phyloP scores from a whole-genome alignment of 345 rosid species.

The Eucalyptus curtisii region DNA sequence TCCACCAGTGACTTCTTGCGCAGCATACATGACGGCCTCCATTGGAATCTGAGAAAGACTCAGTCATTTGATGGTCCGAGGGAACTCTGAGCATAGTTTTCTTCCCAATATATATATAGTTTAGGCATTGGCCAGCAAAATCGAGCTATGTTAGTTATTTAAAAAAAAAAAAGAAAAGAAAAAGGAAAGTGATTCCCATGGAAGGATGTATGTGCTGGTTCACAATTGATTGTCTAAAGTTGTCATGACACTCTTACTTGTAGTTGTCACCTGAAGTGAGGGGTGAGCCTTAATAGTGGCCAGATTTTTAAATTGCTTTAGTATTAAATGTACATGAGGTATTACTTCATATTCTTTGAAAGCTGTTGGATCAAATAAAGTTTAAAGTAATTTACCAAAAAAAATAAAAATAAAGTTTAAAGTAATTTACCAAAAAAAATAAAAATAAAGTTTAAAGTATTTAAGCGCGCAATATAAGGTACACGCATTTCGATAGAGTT shows the following conservation, averaged over 20 bases:
- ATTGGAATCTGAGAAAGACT: conserved; percentile 85
- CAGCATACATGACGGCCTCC: conserved; percentile 95
- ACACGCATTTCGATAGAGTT: neutral
- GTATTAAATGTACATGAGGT: neutral
- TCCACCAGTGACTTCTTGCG: conserved; percentile 80
- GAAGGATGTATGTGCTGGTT: neutral
- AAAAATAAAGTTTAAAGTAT: neutral
- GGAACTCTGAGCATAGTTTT: neutral
- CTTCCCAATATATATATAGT: neutral
- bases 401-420: too few species aligned
- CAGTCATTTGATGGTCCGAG: conserved; percentile 81
- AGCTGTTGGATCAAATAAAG: neutral
- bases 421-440: too few species aligned
- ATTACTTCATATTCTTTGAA: neutral
- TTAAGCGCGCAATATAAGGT: neutral
- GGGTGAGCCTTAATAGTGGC: neutral
- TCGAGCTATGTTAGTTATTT: neutral
- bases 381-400: too few species aligned
- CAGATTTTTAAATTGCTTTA: neutral
- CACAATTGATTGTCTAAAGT: neutral
- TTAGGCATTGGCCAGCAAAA: neutral
- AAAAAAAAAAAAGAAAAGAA: too few species aligned
- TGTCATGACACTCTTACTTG: neutral
- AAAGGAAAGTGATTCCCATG: neutral
- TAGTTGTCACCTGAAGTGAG: neutral